These are phyloP conservation scores for Friedmanniomyces endolithicus DNA, from an alignment of 495 filamentous ascomycete species.

Conservation along the genomic window DNA sequence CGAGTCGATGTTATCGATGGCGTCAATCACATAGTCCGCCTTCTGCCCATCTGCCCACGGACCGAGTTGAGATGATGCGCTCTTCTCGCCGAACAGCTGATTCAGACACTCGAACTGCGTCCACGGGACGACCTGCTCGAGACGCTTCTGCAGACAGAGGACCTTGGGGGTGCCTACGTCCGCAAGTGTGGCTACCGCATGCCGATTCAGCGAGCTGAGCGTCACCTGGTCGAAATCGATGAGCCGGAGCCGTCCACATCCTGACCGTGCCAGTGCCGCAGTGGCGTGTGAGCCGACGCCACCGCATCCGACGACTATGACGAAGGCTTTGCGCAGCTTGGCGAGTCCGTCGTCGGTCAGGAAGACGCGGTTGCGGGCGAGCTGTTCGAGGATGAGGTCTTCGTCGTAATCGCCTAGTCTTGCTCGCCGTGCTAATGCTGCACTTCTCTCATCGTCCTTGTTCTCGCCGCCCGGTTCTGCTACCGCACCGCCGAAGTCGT, in stretches of 20 bases:
- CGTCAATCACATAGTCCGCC: constrained; percentile 85
- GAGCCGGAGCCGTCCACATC: constrained; percentile 72
- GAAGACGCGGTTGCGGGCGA: constrained; percentile 89
- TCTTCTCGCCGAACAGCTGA: constrained; percentile 63
- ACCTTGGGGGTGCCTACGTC: constrained; percentile 97
- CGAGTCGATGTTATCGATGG: constrained; percentile 95
- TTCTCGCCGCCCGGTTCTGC: constrained; percentile 40
- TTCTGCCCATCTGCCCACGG: constrained; percentile 48
- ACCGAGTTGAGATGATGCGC: constrained; percentile 51
- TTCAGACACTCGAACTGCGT: constrained; percentile 75
- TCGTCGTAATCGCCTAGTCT: constrained; percentile 87
- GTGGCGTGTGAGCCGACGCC: constrained; percentile 89
- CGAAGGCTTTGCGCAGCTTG: constrained; percentile 65
- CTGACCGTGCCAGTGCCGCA: constrained; percentile 76
- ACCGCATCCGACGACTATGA: constrained; percentile 84
- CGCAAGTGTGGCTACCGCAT: constrained; percentile 83
- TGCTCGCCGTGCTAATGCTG: constrained; percentile 64
- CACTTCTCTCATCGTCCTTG: constrained; percentile 61
- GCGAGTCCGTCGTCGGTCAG: constrained; percentile 67
- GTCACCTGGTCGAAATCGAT: constrained; percentile 98
- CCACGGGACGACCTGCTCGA: constrained; percentile 85
- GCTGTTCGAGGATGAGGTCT: constrained; percentile 86
- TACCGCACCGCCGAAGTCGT: constrained; percentile 58
- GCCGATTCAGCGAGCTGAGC: constrained; percentile 80
- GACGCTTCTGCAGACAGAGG: constrained; percentile 57